These are phyloP conservation scores for Neurospora tetraspora DNA, from an alignment of 495 filamentous ascomycete genomes.

Conservation along the genomic window DNA sequence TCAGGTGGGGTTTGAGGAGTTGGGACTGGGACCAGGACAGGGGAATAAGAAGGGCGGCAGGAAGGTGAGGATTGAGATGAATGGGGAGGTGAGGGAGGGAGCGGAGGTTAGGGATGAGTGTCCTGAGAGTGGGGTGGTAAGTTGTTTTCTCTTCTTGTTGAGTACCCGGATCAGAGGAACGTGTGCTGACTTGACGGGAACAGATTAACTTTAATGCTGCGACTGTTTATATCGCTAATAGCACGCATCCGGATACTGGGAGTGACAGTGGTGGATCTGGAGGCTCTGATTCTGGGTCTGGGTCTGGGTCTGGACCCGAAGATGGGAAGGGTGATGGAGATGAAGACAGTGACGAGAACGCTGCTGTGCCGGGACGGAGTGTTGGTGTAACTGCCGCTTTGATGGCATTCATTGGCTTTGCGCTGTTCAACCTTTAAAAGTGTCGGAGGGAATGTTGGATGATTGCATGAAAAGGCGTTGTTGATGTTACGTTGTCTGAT, in stretches of 20 bases:
- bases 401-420: not conserved
- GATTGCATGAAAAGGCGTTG: not conserved
- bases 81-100: not conserved
- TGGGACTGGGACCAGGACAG: not conserved
- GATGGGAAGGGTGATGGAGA: not conserved
- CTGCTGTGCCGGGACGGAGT: not conserved
- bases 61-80: slow-evolving; percentile 2
- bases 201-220: not conserved
- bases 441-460: not conserved
- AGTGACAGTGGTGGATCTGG: not conserved
- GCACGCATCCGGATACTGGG: not conserved
- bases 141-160: not conserved
- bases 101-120: not conserved
- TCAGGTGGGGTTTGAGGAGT: not conserved
- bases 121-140: not conserved
- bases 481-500: not conserved
- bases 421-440: not conserved
- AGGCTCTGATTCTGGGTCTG: not conserved
- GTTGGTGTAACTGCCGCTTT: not conserved
- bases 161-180: no score
- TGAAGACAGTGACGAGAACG: not conserved
- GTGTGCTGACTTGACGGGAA: not conserved
- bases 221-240: not conserved
- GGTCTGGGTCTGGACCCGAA: not conserved
- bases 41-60: not conserved